Conservation (phyloP, 2,329 filamentous ascomycete species). For the Cercospora sp. region DNA sequence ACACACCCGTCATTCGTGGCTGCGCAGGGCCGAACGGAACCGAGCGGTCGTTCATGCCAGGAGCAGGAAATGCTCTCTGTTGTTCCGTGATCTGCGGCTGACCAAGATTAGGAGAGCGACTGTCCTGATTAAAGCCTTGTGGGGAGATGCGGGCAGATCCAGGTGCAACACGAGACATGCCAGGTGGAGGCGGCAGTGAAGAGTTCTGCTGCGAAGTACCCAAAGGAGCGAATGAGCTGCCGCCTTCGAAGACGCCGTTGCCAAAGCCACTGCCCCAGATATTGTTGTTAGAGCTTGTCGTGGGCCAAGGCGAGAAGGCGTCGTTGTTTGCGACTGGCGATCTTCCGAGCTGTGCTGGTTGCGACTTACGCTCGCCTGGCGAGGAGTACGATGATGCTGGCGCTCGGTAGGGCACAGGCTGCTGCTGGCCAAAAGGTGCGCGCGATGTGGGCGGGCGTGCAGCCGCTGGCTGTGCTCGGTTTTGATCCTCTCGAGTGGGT, state of each 20-base stretch:
- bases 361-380: constrained; percentile 40
- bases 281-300: constrained; percentile 54
- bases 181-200: constrained; percentile 36
- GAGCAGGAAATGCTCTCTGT: constrained; percentile 32
- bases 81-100: constrained; percentile 31
- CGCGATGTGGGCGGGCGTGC: constrained; percentile 20
- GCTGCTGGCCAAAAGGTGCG: constrained; percentile 29
- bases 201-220: constrained; percentile 33
- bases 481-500: constrained; percentile 15
- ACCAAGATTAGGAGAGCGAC: constrained; percentile 31
- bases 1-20: constrained; percentile 33
- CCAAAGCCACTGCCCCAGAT: constrained; percentile 77
- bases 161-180: constrained; percentile 32
- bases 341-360: constrained; percentile 35
- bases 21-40: constrained; percentile 31
- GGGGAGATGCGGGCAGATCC: constrained; percentile 38
- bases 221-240: constrained; percentile 35
- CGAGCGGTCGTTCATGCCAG: constrained; percentile 33
- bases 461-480: constrained; percentile 16
- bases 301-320: constrained; percentile 34
- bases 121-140: constrained; percentile 32
- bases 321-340: constrained; percentile 33
- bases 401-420: constrained; percentile 28
- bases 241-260: constrained; percentile 69
- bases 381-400: constrained; percentile 47